These are phyloP conservation scores for Raddia guianensis DNA, from an alignment of 176 grass and related monocot species.

Conservation along the genomic window DNA sequence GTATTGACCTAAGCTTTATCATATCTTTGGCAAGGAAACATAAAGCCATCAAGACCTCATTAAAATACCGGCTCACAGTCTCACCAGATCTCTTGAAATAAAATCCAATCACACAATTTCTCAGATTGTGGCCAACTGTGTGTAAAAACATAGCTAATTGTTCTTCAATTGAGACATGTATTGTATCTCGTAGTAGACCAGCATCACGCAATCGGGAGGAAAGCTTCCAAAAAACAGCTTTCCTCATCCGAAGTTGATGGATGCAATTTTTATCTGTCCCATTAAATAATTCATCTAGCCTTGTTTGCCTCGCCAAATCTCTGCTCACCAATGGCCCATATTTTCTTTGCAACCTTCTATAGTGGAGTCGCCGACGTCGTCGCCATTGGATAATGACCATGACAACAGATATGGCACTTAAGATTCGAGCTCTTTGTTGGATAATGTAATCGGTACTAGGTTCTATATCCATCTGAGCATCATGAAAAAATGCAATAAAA, in stretches of 20 bases:
- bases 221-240: neutral
- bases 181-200: neutral
- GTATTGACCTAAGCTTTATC: constrained; percentile 18
- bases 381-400: too few species aligned
- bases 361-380: too few species aligned
- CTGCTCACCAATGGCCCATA: neutral
- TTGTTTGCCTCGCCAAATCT: neutral
- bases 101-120: constrained; percentile 25
- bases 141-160: constrained; percentile 12
- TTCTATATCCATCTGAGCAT: too few species aligned
- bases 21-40: neutral
- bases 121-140: neutral
- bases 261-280: neutral
- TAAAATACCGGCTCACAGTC: neutral
- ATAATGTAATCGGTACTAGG: too few species aligned
- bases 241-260: constrained; percentile 14
- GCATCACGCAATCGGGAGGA: neutral
- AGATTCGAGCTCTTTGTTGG: too few species aligned
- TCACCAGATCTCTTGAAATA: constrained; percentile 9
- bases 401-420: too few species aligned
- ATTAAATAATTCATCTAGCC: constrained; percentile 20
- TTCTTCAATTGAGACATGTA: neutral
- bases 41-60: constrained; percentile 8
- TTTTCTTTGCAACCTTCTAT: too few species aligned
- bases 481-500: too few species aligned